These are phyloP conservation scores for Diophrys sp. DNA, from an alignment of 73 alveolate genomes.

Conservation along the genomic window DNA sequence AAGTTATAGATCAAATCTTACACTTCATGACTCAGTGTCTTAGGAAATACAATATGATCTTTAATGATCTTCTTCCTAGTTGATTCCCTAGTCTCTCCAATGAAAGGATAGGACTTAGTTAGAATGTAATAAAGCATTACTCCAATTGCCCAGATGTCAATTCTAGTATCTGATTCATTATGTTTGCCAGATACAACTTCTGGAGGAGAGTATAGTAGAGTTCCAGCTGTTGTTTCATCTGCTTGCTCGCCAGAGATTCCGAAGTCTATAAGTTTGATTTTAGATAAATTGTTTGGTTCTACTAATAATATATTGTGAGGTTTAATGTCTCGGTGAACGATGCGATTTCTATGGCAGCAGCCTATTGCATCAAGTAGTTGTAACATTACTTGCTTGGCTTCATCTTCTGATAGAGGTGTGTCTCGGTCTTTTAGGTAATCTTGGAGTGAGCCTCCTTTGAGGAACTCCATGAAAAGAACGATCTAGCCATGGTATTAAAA, in stretches of 20 bases:
- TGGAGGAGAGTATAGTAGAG: slow-evolving; percentile 57
- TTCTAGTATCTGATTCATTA: not conserved
- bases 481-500: slow-evolving; percentile 24
- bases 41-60: not conserved
- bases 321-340: slow-evolving; percentile 59
- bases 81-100: not conserved
- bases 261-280: slow-evolving; percentile 46
- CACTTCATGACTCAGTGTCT: not conserved
- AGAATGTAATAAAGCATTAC: not conserved
- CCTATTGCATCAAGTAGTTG: slow-evolving; percentile 50
- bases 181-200: slow-evolving; percentile 20
- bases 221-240: slow-evolving; percentile 53
- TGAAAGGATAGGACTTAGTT: not conserved
- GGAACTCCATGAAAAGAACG: slow-evolving; percentile 82
- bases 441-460: slow-evolving; percentile 64
- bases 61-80: not conserved
- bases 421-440: slow-evolving; percentile 56
- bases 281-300: slow-evolving; percentile 20
- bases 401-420: slow-evolving; percentile 27
- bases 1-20: not conserved
- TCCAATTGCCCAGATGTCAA: slow-evolving; percentile 12
- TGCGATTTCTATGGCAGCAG: slow-evolving; percentile 57
- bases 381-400: slow-evolving; percentile 23
- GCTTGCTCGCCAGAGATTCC: slow-evolving; percentile 53
- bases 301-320: slow-evolving; percentile 43